Evolutionary conservation across 805 yeast species (phyloP).

Genomic region (Kodamaea restingae): DNA sequence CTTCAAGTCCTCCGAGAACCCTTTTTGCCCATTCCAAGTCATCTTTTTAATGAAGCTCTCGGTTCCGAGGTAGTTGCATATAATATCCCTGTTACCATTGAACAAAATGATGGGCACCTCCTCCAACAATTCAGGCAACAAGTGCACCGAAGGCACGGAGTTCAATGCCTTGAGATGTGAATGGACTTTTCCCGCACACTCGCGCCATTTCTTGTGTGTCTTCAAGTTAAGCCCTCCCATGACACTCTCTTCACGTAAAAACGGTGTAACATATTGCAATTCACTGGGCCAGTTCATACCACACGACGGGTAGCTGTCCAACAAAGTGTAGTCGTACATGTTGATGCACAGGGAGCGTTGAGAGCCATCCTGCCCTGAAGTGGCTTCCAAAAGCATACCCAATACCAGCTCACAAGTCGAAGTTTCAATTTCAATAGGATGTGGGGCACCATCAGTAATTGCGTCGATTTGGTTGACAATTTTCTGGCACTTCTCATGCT

Average conservation of each 20-base stretch:
- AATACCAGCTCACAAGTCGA: constrained; percentile 48
- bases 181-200: constrained; percentile 67
- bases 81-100: constrained; percentile 84
- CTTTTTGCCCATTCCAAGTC: constrained; percentile 56
- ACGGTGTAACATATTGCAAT: constrained; percentile 45
- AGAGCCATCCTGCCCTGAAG: constrained; percentile 15
- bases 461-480: constrained; percentile 32
- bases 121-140: constrained; percentile 63
- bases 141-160: constrained; percentile 56
- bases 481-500: constrained; percentile 61
- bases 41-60: constrained; percentile 59
- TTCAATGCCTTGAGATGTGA: constrained; percentile 45
- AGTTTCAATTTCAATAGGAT: constrained; percentile 23
- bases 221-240: constrained; percentile 49
- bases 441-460: constrained; percentile 15
- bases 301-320: constrained; percentile 77
- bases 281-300: constrained; percentile 91
- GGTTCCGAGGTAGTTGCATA: constrained; percentile 80
- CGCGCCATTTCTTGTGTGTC: constrained; percentile 57
- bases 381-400: constrained; percentile 25
- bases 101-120: constrained; percentile 65
- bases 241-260: constrained; percentile 46
- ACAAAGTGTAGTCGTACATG: constrained; percentile 73
- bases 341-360: constrained; percentile 62
- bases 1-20: constrained; percentile 39